Percentiles rank a stretch among this genome's conserved stretches.
Conservation (phyloP, 305 asterid species). For the Petunia hybrid region DNA sequence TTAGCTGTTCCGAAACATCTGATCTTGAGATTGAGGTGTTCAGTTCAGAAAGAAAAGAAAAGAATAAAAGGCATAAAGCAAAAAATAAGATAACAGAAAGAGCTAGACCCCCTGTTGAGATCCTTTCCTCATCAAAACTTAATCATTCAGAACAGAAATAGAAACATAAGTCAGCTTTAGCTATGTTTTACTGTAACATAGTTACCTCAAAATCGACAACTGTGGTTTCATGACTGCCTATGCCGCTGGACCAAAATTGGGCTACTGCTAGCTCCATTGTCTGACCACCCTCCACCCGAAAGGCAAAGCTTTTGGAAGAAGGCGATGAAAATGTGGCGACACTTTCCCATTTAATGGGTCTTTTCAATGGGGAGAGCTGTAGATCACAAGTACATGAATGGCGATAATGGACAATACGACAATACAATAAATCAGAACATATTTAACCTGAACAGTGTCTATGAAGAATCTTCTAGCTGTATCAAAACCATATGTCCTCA, state of each 20-base stretch:
- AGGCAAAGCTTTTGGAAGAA: slow-evolving; percentile 85
- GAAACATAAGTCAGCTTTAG: neutral
- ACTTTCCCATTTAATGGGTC: slow-evolving; percentile 94
- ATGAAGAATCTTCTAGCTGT: slow-evolving; percentile 89
- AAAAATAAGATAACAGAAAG: slow-evolving; percentile 29
- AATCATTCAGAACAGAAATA: slow-evolving; percentile 19
- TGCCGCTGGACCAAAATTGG: slow-evolving; percentile 98
- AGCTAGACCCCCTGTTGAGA: slow-evolving; percentile 32
- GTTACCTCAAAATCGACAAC: slow-evolving; percentile 86
- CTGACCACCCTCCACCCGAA: slow-evolving; percentile 85
- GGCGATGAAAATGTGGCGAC: slow-evolving; percentile 91
- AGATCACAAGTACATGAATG: slow-evolving; percentile 48
- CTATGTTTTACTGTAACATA: slow-evolving; percentile 16
- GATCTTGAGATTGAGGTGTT: slow-evolving; percentile 23
- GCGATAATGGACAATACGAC: slow-evolving; percentile 30
- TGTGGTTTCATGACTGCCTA: slow-evolving; percentile 84
- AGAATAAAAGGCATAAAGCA: neutral
- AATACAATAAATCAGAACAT: slow-evolving; percentile 6
- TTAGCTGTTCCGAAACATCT: neutral
- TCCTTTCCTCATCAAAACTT: slow-evolving; percentile 22
- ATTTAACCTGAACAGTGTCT: slow-evolving; percentile 88
- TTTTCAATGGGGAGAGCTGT: slow-evolving; percentile 85
- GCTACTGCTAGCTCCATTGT: slow-evolving; percentile 96
- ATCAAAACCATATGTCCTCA: slow-evolving; percentile 84
- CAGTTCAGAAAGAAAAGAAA: slow-evolving; percentile 29